These are phyloP conservation scores for Penicillium decumbens DNA, from an alignment of 2,329 filamentous ascomycete species.

Conservation along the genomic window DNA sequence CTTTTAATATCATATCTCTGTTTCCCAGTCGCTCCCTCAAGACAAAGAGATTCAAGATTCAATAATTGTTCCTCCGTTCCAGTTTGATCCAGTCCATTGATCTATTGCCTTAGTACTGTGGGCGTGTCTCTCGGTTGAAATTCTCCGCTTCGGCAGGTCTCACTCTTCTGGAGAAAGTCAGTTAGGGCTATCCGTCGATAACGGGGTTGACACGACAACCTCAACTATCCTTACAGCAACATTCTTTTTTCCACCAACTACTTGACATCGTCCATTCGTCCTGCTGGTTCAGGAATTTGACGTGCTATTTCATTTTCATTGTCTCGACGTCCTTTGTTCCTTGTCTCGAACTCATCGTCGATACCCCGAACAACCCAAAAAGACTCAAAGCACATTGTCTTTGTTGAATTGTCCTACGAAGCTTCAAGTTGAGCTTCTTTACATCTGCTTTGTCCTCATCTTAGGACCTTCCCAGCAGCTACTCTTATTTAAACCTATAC, in stretches of 20 bases:
- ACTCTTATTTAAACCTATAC: background rate
- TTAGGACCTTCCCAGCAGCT: background rate
- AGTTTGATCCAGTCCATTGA: background rate
- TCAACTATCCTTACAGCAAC: constrained; percentile 31
- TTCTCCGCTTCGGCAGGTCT: constrained; percentile 23
- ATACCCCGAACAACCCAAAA: constrained; percentile 1
- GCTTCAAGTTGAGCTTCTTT: background rate
- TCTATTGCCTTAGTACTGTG: constrained; percentile 17
- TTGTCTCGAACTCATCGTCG: constrained; percentile 10
- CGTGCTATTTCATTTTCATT: background rate
- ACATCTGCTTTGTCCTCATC: background rate
- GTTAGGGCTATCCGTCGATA: constrained; percentile 29
- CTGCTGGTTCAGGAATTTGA: constrained; percentile 30
- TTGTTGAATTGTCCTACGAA: background rate
- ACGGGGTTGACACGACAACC: constrained; percentile 37
- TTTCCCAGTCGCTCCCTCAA: constrained; percentile 11
- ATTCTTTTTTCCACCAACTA: constrained; percentile 26
- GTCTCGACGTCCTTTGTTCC: background rate
- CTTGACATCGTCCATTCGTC: constrained; percentile 16
- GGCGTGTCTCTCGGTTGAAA: constrained; percentile 21
- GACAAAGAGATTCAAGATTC: background rate
- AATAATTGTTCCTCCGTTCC: constrained; percentile 2
- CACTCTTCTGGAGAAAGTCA: constrained; percentile 12
- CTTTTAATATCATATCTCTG: constrained; percentile 13
- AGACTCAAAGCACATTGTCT: background rate